Evolutionary conservation across 805 yeast genomes (phyloP).

Genomic region (Ogataea saltuana): DNA sequence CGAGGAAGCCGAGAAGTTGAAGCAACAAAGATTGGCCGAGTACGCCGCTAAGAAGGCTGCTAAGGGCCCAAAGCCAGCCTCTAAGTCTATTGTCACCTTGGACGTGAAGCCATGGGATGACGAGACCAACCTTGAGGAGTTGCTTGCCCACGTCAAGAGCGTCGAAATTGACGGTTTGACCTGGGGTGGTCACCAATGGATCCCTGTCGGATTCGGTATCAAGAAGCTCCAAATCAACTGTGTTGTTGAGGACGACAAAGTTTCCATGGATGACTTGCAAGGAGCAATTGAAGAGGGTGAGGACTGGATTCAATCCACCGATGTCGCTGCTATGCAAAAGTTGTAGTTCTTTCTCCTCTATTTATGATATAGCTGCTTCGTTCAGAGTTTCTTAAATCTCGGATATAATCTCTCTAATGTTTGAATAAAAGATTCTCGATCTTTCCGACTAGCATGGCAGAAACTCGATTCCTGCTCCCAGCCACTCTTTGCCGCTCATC

Average conservation of each 20-base stretch:
- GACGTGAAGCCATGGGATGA: slow-evolving; percentile 99
- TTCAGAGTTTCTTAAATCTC: neutral
- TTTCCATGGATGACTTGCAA: slow-evolving; percentile 89
- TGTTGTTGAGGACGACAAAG: slow-evolving; percentile 97
- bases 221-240: slow-evolving; percentile 98
- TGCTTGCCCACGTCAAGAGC: slow-evolving; percentile 83
- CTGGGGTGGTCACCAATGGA: slow-evolving; percentile 98
- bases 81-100: slow-evolving; percentile 94
- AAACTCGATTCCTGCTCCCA: slow-evolving; percentile 52
- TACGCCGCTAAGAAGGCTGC: slow-evolving; percentile 97
- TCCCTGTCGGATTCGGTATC: slow-evolving; percentile 99
- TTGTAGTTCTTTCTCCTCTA: slow-evolving; percentile 52
- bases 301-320: slow-evolving; percentile 99
- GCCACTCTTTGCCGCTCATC: slow-evolving; percentile 45
- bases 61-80: slow-evolving; percentile 98
- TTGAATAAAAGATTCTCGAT: no score
- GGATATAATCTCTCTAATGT: neutral
- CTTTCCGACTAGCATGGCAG: slow-evolving; percentile 39
- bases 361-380: neutral
- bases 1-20: slow-evolving; percentile 94
- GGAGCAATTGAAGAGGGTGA: slow-evolving; percentile 81
- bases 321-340: slow-evolving; percentile 97
- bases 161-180: slow-evolving; percentile 88
- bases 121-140: slow-evolving; percentile 91
- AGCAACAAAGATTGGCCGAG: slow-evolving; percentile 97